Evolutionary conservation across 2,329 filamentous ascomycete genomes (phyloP), one percentile per base, ranked within the genome.

Genomic region (Exutisphaerella laricina): DNA sequence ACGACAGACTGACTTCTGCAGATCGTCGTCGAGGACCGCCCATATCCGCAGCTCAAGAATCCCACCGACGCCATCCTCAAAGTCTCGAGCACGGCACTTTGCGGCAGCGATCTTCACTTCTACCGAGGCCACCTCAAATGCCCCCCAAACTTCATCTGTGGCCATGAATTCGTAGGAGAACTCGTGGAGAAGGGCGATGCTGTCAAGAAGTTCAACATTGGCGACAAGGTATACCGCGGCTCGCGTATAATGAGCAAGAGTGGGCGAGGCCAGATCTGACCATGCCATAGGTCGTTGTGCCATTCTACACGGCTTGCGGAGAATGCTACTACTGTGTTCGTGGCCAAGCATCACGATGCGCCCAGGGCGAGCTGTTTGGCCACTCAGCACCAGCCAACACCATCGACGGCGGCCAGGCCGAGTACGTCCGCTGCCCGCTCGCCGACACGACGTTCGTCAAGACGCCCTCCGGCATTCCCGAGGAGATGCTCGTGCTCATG

Each of bases 91-190:
- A 85, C 88, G 18, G 89, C 87, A 12, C 74, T 96, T 22, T 96
- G 89, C 63, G 89, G 89, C 61, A 90, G 85, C 59, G 88, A 95
- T 61, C 73, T 95, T 26, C 89, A 95, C 66, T 80, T 87, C 41
- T 95, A 82, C 68, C 84, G 88, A 33, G 89, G 89, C 25, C 82
- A 88, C 57, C 80, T 94, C 60, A 74, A 79, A 17, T 83, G 80
- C 5, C 72, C 66, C 1, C 78, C 83, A 0, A 77, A 71, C 23
- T 81, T 80, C 58, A 77, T 82, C 45, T 61, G 57, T 78, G 84
- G 85, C 45, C 89, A 95, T 62, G 89, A 95, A 60, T 94, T 94
- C 60, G 87, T 85, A 2, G 89, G 89, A 4, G 75, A 73, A 17
- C 78, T 94, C 7, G 74, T 81, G 23, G 78, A 84, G 49, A 69